Evolutionary conservation across 768 basidiomycete genomes (phyloP), one percentile per base, ranked within the genome.

Genomic region (Sporobolomyces roseus): DNA sequence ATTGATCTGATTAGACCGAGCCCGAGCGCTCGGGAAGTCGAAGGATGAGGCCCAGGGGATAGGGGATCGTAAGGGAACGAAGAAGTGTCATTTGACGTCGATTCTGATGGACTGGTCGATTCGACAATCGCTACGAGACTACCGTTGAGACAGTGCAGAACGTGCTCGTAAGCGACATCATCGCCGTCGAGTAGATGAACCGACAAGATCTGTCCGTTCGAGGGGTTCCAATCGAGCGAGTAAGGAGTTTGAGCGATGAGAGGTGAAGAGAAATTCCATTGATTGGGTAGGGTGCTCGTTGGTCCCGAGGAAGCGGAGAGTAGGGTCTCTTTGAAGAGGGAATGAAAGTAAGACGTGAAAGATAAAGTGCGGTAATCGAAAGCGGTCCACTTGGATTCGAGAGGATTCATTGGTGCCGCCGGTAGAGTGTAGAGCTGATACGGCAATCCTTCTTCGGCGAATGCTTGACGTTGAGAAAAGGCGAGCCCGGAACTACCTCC

Each of bases 101-200:
- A n/a, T 5, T 35, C 21, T 2, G 56, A 30, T 23, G 56, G 33
- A 27, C 58, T 17, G 8, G 48, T n/a, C 12, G 63, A 23, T 12
- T 80, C 80, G 12, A 93, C 83, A 16, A 97, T 82, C 0, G 84
- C 92, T 5, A 96, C 89, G 38, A 97, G 72, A 1, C 87, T 85
- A 0, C 89, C 89, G 65, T 91, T 91, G 38, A 97, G 80, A 0
- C 90, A 90, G 6, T 84, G 80, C 3, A 76, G 79, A 3, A 94
- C 77, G 75, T 97, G 91, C 2, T 83, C 81, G 8, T 82, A 80
- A 0, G 88, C 82, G 35, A 97, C 86, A 25, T 60, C 58, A 73
- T 94, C 92, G 14, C 82, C 81, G 6, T 89, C 91, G 0, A 82
- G 81, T 45, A 96, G 79, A 50, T 88, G 78, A 48, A 96, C 80